phyloP scores from a whole-genome alignment of 176 grass and related monocot genomes.

The Microstegium vimineum region DNA sequence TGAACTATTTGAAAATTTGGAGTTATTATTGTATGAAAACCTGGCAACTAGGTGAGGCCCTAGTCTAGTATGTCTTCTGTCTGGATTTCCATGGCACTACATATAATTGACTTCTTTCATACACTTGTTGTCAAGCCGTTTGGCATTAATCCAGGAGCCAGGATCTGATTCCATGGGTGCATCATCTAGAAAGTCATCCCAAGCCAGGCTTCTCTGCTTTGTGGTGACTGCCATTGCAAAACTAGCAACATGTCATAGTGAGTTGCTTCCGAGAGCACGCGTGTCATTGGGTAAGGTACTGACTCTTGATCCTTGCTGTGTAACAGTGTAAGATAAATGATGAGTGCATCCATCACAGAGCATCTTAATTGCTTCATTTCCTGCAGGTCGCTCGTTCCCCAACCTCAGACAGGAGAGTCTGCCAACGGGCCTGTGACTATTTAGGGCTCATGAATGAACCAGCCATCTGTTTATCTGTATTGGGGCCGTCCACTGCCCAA shows the following conservation, averaged over 20 bases:
- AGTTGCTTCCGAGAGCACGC: slow-evolving; percentile 78
- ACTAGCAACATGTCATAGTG: slow-evolving; percentile 84
- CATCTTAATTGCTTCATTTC: neutral
- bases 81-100: neutral
- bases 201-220: slow-evolving; percentile 88
- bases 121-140: slow-evolving; percentile 52
- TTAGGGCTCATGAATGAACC: slow-evolving; percentile 91
- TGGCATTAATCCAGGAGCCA: slow-evolving; percentile 70
- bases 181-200: slow-evolving; percentile 62
- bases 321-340: slow-evolving; percentile 20
- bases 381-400: slow-evolving; percentile 71
- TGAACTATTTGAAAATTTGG: slow-evolving; percentile 84
- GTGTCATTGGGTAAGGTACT: slow-evolving; percentile 81
- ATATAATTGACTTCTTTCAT: slow-evolving; percentile 34
- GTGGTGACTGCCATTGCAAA: slow-evolving; percentile 89
- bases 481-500: slow-evolving; percentile 55
- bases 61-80: neutral
- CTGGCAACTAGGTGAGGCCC: slow-evolving; percentile 71
- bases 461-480: slow-evolving; percentile 72
- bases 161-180: slow-evolving; percentile 62
- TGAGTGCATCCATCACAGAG: neutral
- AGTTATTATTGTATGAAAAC: slow-evolving; percentile 88
- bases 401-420: slow-evolving; percentile 80
- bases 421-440: slow-evolving; percentile 85
- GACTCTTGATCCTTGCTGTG: slow-evolving; percentile 1